Conservation (phyloP, 148 eudicot genomes). For the Dianthus caryophyllus region DNA sequence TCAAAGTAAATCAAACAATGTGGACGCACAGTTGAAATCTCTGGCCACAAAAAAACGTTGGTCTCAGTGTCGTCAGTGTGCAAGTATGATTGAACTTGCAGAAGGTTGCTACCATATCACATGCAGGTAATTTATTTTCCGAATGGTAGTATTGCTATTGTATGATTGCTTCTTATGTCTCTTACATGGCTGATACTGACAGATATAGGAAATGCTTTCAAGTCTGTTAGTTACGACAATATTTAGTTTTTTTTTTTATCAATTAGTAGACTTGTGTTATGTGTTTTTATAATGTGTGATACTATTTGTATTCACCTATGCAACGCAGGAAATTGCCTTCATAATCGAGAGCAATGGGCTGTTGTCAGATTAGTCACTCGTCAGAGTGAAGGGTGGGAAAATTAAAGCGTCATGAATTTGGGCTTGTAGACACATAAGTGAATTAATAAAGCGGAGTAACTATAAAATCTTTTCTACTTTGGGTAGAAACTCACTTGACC, state of each 20-base stretch:
- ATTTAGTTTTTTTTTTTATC: not conserved
- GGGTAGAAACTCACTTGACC: too few species aligned
- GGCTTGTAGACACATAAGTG: too few species aligned
- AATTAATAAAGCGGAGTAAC: too few species aligned
- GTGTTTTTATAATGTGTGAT: too few species aligned
- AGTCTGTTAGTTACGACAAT: not conserved
- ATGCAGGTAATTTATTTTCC: constrained; percentile 28
- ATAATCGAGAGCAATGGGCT: too few species aligned
- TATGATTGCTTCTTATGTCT: not conserved
- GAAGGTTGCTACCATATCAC: constrained; percentile 54
- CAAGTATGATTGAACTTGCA: constrained; percentile 44
- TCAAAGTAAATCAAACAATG: constrained; percentile 19
- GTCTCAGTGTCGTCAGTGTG: constrained; percentile 48
- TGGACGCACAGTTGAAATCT: constrained; percentile 37
- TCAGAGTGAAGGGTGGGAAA: too few species aligned
- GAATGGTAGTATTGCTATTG: not conserved
- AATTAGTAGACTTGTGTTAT: too few species aligned
- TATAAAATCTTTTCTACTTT: too few species aligned
- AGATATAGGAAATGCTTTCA: not conserved
- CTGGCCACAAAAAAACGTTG: constrained; percentile 35
- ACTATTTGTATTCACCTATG: too few species aligned
- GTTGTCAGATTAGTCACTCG: too few species aligned
- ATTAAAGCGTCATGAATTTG: too few species aligned
- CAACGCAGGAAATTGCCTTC: too few species aligned
- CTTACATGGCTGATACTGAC: not conserved